Conservation (phyloP, 1,139 yeast species). For the Geotrichum candidum region DNA sequence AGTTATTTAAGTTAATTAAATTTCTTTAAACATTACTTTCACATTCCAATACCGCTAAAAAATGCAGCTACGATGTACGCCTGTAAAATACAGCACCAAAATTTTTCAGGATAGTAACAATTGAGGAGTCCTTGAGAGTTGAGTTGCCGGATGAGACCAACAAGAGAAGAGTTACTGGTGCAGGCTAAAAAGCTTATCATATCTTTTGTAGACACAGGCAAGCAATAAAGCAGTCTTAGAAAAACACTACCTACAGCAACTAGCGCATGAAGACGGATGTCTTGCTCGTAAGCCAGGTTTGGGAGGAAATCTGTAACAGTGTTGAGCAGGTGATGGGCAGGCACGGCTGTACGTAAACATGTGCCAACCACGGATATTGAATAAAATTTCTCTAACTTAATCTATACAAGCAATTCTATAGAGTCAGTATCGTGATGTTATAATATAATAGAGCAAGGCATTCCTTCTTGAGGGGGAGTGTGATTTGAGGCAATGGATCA, state of each 20-base stretch:
- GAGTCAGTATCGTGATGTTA: slow-evolving; percentile 29
- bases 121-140: slow-evolving; percentile 26
- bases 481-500: slow-evolving; percentile 28
- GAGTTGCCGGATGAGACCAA: slow-evolving; percentile 31
- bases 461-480: slow-evolving; percentile 24
- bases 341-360: slow-evolving; percentile 51
- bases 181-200: slow-evolving; percentile 42
- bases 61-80: slow-evolving; percentile 54
- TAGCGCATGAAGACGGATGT: slow-evolving; percentile 42
- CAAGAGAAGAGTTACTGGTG: slow-evolving; percentile 41
- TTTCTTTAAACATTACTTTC: slow-evolving; percentile 43
- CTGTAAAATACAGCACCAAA: slow-evolving; percentile 52
- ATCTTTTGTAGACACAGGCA: slow-evolving; percentile 50
- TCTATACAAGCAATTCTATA: slow-evolving; percentile 35
- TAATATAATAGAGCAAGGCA: slow-evolving; percentile 26
- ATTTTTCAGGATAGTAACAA: slow-evolving; percentile 40
- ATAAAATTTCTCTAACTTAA: slow-evolving; percentile 40
- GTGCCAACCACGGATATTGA: slow-evolving; percentile 46
- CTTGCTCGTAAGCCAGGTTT: slow-evolving; percentile 35
- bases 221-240: slow-evolving; percentile 47
- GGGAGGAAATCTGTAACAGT: slow-evolving; percentile 33
- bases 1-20: slow-evolving; percentile 45
- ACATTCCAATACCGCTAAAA: slow-evolving; percentile 51
- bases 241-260: slow-evolving; percentile 35
- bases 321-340: slow-evolving; percentile 51